Evolutionary conservation across 768 basidiomycete genomes (phyloP).

Genomic region (Vararia minispora): DNA sequence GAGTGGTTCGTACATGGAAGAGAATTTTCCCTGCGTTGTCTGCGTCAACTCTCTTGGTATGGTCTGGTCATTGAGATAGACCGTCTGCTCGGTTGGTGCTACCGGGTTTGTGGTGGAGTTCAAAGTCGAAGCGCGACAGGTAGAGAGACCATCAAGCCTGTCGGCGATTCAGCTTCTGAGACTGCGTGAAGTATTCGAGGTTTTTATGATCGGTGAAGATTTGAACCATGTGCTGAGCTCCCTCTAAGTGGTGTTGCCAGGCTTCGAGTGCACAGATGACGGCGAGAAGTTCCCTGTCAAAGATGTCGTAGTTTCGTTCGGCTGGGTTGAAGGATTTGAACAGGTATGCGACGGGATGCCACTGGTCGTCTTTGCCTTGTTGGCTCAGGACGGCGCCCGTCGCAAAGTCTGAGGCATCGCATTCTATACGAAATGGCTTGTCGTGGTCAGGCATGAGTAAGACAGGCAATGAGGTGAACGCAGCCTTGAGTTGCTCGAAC

Average conservation of each 20-base stretch:
- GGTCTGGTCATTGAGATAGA: slow-evolving; percentile 16
- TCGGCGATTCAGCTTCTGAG: slow-evolving; percentile 26
- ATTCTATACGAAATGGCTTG: slow-evolving; percentile 5
- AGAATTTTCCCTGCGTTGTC: no score
- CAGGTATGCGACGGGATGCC: slow-evolving; percentile 28
- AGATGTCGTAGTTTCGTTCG: slow-evolving; percentile 34
- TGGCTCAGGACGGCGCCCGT: slow-evolving; percentile 18
- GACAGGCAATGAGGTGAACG: slow-evolving; percentile 19
- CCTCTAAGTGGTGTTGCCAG: slow-evolving; percentile 10
- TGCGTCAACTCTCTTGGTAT: no score
- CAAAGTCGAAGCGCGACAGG: slow-evolving; percentile 26
- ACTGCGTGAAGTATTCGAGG: slow-evolving; percentile 29
- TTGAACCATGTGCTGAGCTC: no score
- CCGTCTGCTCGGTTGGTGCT: slow-evolving; percentile 14
- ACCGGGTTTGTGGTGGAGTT: slow-evolving; percentile 22
- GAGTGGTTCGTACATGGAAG: no score
- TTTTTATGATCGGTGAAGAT: slow-evolving; percentile 23
- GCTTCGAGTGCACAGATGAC: slow-evolving; percentile 26
- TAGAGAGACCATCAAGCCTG: slow-evolving; percentile 32
- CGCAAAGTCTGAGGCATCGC: slow-evolving; percentile 1
- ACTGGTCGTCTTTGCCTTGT: slow-evolving; percentile 17
- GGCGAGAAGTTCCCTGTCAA: slow-evolving; percentile 37
- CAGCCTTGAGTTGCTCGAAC: slow-evolving; percentile 21
- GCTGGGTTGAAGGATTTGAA: slow-evolving; percentile 22
- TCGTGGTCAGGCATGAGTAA: slow-evolving; percentile 13